Base-by-base conservation (phyloP, 2,329 filamentous ascomycete genomes). In the Colletotrichum tamarilloi region DNA sequence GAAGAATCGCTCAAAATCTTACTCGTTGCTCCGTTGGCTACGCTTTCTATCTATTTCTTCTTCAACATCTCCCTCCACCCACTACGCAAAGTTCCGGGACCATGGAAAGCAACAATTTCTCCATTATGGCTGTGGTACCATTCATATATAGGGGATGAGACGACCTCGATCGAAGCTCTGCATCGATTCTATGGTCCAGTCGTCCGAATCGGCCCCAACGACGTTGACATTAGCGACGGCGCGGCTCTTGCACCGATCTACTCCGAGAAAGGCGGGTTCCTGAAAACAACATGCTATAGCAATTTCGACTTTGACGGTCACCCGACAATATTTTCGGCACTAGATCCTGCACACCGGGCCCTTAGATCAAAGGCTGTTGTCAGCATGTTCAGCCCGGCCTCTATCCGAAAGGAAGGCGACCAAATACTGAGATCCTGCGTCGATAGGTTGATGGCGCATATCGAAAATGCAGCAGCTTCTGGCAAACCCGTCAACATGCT, bases 271-370 rank as follows among this genome's bases (percentile, higher is more conserved):
- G 52, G 62, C 2, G 62, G 62, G 1, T 65, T 65, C 4, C 16
- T 55, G 2, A 65, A 65, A 46, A 52, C 62, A 11, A 22, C 62
- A 12, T 56, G 19, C 26, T 65, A 65, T 32, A 42, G 32, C 9
- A 65, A 65, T 32, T 65, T 65, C 30, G 62, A 65, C 52, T 56
- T 65, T 12, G 32, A 57, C 22, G 62, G 62, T 7, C 52, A 65
- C 16, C 52, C 62, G 3, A 65, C 62, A 0, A 65, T 65, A 8
- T 65, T 65, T 19, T 65, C 62, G 3, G 16, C 24, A 8, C 52
- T 65, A 1, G 12, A 19, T 16, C 62, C 62, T 9, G 62, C 62
- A 5, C 52, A 65, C 24, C 28, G 62, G 19, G 53, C 62, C 8
- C 14, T 56, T 11, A 53, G 52, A 22, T 52, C 62, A 14, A 65